Percentiles rank a stretch among this genome's conserved stretches.
These are phyloP conservation scores for Fistulina hepatica DNA, from an alignment of 1,284 basidiomycete genomes.

Conservation along the genomic window DNA sequence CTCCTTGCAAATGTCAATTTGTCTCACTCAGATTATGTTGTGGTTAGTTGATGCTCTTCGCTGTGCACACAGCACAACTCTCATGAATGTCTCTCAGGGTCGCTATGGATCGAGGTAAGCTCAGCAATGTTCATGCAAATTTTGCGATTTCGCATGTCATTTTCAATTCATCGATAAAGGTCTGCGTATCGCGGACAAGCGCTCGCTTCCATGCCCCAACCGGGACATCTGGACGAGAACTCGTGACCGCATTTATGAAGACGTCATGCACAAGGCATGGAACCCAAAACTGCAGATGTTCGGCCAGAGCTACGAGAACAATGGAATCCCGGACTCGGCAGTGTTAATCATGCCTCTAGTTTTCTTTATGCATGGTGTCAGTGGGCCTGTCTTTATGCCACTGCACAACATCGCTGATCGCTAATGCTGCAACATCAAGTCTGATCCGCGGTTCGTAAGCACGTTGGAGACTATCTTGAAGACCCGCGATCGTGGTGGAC, in stretches of 20 bases:
- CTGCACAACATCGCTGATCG: neutral
- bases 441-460: constrained; percentile 77
- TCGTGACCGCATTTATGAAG: constrained; percentile 76
- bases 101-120: constrained; percentile 73
- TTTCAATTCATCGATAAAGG: constrained; percentile 28
- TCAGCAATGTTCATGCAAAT: neutral
- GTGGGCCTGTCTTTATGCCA: too few relatives aligned
- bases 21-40: constrained; percentile 61
- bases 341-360: constrained; percentile 79
- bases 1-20: neutral
- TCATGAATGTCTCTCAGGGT: constrained; percentile 46
- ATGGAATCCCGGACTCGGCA: constrained; percentile 57
- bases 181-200: constrained; percentile 82
- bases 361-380: constrained; percentile 72
- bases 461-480: constrained; percentile 75
- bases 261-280: constrained; percentile 76
- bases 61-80: neutral
- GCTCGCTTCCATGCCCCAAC: constrained; percentile 67
- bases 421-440: constrained; percentile 29
- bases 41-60: constrained; percentile 42
- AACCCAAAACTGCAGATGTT: constrained; percentile 58
- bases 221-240: constrained; percentile 63
- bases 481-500: constrained; percentile 77
- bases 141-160: neutral
- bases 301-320: constrained; percentile 71